Evolutionary conservation across 1,284 basidiomycete species (phyloP), one percentile per base, ranked within the genome.

Genomic region (Ceratobasidium sp.): DNA sequence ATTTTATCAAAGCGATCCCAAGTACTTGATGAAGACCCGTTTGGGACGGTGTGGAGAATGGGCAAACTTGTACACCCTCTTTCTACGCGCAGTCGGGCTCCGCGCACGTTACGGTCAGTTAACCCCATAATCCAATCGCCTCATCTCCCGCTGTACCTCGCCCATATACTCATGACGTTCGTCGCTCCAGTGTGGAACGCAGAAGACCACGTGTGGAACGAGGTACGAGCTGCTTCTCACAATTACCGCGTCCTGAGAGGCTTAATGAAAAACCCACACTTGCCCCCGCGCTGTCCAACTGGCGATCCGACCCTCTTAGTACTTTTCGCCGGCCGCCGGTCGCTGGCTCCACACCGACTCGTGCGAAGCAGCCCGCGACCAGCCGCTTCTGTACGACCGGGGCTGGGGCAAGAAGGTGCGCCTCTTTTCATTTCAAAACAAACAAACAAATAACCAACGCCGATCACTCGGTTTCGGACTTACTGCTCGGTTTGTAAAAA

Each of bases 171-270:
- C 23, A 47, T 20, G 45, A 8, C 45, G 49, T 37, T 15, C 47
- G 6, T 66, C 2, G 28, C 64, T 15, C 42, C 45, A 81, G 80
- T 81, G 31, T 81, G 81, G 81, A 81, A 81, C 68, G 83, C 82
- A 31, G 86, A 87, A 80, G 86, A 87, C 80, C 86, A 87, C 76
- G 86, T 87, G n/a, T 87, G 86, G 86, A 84, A 84, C 64, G 85
- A 85, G 67, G 79, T 85, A 83, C 77, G 85, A 79, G 82, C 81
- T 6, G 77, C 28, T 45, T 28, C 35, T 69, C 47, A 61, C 53
- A 49, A 45, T 66, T 37, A 7, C 3, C 65, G n/a, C 47, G 47
- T 51, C 23, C 42, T n/a, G n/a, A n/a, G n/a, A 31, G 31, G 13
- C 33, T 47, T 5, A 45, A 26, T 20, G 49, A 51, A 35, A 15